phyloP scores from a whole-genome alignment of 2,329 filamentous ascomycete species.

The Spiromastix sp. region DNA sequence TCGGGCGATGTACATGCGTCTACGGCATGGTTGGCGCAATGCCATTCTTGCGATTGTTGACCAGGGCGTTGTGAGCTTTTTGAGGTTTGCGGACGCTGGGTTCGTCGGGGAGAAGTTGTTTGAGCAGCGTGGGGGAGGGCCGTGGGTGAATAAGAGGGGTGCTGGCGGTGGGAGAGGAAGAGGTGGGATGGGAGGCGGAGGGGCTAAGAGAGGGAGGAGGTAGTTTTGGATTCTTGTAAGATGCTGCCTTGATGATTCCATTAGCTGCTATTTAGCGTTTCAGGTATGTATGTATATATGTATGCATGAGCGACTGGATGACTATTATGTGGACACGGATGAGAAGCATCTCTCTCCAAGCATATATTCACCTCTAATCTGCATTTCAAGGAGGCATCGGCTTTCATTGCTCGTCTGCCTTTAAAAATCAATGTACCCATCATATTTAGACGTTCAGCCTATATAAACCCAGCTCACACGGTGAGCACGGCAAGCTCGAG shows the following conservation, averaged over 20 bases:
- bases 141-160: slow-evolving; percentile 20
- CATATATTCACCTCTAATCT: too few species aligned
- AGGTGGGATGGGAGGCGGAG: slow-evolving; percentile 16
- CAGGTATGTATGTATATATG: not conserved
- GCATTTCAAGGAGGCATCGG: too few species aligned
- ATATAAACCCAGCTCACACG: too few species aligned
- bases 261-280: too few species aligned
- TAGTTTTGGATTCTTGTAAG: too few species aligned
- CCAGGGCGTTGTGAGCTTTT: slow-evolving; percentile 78
- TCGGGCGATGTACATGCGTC: slow-evolving; percentile 56
- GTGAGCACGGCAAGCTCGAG: too few species aligned
- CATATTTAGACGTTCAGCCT: slow-evolving; percentile 38
- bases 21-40: slow-evolving; percentile 77
- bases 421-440: slow-evolving; percentile 23
- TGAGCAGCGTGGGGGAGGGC: slow-evolving; percentile 29
- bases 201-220: slow-evolving; percentile 21
- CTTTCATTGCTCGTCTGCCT: too few species aligned
- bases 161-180: slow-evolving; percentile 14
- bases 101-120: slow-evolving; percentile 69
- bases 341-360: too few species aligned
- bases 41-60: slow-evolving; percentile 84
- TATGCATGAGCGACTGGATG: not conserved
- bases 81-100: slow-evolving; percentile 67
- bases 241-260: too few species aligned
- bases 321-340: too few species aligned